Evolutionary conservation across 768 basidiomycete species (phyloP).

Genomic region (Boletus bicolor): DNA sequence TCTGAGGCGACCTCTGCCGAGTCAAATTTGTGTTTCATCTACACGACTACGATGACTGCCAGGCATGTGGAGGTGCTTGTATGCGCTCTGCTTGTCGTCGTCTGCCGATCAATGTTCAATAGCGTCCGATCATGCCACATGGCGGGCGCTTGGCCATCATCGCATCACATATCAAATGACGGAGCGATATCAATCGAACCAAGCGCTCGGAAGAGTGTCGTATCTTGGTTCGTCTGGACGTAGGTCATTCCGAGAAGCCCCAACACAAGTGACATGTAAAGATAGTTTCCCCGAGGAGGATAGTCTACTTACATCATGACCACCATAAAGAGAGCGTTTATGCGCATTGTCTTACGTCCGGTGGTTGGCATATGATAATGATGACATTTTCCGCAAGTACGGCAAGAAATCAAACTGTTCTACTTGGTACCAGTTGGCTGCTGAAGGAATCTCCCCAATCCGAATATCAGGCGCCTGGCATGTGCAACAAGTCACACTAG

Average conservation of each 20-base stretch:
- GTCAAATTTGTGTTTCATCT: background rate
- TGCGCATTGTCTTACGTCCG: too few species aligned
- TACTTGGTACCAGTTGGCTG: too few species aligned
- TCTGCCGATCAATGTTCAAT: too few species aligned
- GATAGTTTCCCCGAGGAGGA: background rate
- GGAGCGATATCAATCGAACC: background rate
- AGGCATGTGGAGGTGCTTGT: too few species aligned
- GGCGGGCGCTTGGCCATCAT: background rate
- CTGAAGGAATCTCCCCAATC: too few species aligned
- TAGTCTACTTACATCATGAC: background rate
- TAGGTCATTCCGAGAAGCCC: conserved; percentile 8
- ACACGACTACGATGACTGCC: background rate
- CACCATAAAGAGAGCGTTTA: background rate
- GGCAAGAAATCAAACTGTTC: too few species aligned
- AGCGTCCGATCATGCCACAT: background rate
- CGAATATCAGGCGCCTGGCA: too few species aligned
- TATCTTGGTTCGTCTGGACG: conserved; percentile 3
- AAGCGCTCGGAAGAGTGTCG: background rate
- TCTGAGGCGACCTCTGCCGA: background rate
- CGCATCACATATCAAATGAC: background rate
- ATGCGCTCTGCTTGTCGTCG: too few species aligned
- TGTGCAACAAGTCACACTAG: too few species aligned
- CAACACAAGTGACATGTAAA: background rate
- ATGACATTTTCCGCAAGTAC: too few species aligned
- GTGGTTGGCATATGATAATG: too few species aligned